These are phyloP conservation scores for Thermothielavioides terrestris DNA, from an alignment of 495 filamentous ascomycete genomes.

Conservation along the genomic window DNA sequence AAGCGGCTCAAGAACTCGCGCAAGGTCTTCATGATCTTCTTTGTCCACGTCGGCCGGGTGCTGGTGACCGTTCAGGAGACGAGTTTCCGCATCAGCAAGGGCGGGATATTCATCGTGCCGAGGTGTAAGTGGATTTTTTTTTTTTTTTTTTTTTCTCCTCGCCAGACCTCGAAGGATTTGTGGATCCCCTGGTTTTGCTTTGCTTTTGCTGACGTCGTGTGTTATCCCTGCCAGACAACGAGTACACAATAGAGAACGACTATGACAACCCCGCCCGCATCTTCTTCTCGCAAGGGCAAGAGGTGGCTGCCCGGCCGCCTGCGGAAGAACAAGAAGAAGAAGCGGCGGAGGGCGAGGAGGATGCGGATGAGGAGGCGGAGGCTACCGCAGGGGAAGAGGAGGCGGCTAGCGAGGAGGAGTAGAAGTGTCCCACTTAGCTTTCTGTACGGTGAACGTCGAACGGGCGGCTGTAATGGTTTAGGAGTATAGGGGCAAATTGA, in stretches of 20 bases:
- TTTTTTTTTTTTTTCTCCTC: background rate
- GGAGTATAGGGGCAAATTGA: background rate
- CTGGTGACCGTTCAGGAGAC: conserved; percentile 69
- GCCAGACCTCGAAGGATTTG: too few species aligned
- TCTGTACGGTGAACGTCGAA: background rate
- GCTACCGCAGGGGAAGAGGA: conserved; percentile 4
- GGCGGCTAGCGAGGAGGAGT: conserved; percentile 1
- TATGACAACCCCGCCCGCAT: conserved; percentile 57
- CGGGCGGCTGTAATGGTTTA: background rate
- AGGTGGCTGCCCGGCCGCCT: conserved; percentile 25
- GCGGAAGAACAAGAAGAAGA: conserved; percentile 5
- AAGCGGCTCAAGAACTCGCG: conserved; percentile 86
- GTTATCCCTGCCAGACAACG: conserved; percentile 64
- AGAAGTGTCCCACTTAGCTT: background rate
- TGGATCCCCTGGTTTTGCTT: too few species aligned
- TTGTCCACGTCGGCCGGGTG: conserved; percentile 71
- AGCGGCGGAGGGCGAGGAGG: conserved; percentile 3
- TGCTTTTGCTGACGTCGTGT: conserved; percentile 7
- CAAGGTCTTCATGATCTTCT: conserved; percentile 94
- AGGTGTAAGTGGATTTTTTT: conserved; percentile 58
- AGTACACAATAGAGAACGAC: conserved; percentile 74
- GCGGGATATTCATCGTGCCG: conserved; percentile 87
- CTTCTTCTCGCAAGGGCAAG: conserved; percentile 80
- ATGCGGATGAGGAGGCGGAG: conserved; percentile 7
- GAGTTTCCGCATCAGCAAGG: conserved; percentile 73